Percentiles rank a stretch among this genome's conserved stretches.
Conservation (phyloP, 257 asterid genomes). For the Plectranthus barbatus region DNA sequence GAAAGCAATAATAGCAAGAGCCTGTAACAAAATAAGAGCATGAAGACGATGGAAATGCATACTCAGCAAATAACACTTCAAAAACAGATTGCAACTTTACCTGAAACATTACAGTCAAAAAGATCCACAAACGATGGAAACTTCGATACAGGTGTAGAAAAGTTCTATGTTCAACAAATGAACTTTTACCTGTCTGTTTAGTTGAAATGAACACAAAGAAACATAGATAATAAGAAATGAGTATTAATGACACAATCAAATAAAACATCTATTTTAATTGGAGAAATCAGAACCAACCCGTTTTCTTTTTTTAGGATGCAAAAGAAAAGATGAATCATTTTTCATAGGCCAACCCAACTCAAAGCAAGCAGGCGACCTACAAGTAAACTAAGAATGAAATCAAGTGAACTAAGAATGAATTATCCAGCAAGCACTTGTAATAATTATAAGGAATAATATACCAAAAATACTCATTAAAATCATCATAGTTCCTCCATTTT, state of each 20-base stretch:
- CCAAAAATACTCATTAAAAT: slow-evolving; percentile 97
- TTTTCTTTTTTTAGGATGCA: slow-evolving; percentile 57
- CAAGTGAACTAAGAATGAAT: background rate
- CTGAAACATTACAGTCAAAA: slow-evolving; percentile 90
- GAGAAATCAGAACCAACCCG: slow-evolving; percentile 54
- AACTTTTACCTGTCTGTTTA: slow-evolving; percentile 80
- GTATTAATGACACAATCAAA: background rate
- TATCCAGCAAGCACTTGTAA: background rate
- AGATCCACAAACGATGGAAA: slow-evolving; percentile 98
- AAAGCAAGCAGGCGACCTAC: slow-evolving; percentile 93
- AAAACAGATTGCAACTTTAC: slow-evolving; percentile 27
- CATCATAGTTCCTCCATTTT: slow-evolving; percentile 92
- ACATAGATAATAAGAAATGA: background rate
- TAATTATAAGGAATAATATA: slow-evolving; percentile 16
- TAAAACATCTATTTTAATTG: background rate
- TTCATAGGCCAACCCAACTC: slow-evolving; percentile 84
- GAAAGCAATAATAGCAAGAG: slow-evolving; percentile 80
- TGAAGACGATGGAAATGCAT: slow-evolving; percentile 11
- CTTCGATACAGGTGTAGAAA: slow-evolving; percentile 90
- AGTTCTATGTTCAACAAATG: slow-evolving; percentile 97
- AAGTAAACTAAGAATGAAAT: slow-evolving; percentile 6
- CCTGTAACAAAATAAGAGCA: slow-evolving; percentile 36
- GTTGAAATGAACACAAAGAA: slow-evolving; percentile 6
- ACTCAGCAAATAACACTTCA: slow-evolving; percentile 2
- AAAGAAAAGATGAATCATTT: slow-evolving; percentile 52